Evolutionary conservation across 148 eudicot genomes (phyloP), one percentile per base, ranked within the genome.

Genomic region (Vaccinium myrtillus): DNA sequence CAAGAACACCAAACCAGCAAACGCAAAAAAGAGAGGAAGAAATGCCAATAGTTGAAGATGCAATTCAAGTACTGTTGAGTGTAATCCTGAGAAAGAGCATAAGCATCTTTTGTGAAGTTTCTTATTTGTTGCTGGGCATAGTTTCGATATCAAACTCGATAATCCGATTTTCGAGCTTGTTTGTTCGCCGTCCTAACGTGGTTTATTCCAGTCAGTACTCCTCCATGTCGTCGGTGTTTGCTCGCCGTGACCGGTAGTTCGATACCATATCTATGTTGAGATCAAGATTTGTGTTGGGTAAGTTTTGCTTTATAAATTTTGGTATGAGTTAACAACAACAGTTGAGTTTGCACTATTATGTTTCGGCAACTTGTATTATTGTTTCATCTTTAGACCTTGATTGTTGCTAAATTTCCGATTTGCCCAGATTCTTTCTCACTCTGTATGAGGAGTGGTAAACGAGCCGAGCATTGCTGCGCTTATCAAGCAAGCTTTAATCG

Each of bases 11-110:
- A 54, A 54, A 78, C n/a, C 19, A 50, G 13, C 78, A 75, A 21
- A 21, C 21, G 32, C 81, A 12, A n/a, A 13, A 25, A 61, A 27
- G 6, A 63, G 46, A n/a, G 39, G 48, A 48, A 65, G 74, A 65
- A n/a, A 81, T 81, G 83, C 13, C 75, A 14, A 81, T 53, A 81
- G 0, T 81, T 81, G 58, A 65, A 27, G 39, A 81, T 23, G 75
- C 43, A 65, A 7, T 23, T 23, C 71, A 9, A 8, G 8, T 65
- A n/a, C 10, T 81, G 75, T 23, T 25, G 13, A 48, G 39, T 81
- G 83, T 81, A 6, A 6, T 63, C 39, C 75, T 81, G 49, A 81
- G 83, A 65, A 81, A 81, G 55, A 63, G 83, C 75, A n/a, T 63
- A 43, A 46, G 75, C 75, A 65, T 81, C 1, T 65, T 39, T 23